Evolutionary conservation across 768 basidiomycete species (phyloP).

Genomic region (Russula emetica): DNA sequence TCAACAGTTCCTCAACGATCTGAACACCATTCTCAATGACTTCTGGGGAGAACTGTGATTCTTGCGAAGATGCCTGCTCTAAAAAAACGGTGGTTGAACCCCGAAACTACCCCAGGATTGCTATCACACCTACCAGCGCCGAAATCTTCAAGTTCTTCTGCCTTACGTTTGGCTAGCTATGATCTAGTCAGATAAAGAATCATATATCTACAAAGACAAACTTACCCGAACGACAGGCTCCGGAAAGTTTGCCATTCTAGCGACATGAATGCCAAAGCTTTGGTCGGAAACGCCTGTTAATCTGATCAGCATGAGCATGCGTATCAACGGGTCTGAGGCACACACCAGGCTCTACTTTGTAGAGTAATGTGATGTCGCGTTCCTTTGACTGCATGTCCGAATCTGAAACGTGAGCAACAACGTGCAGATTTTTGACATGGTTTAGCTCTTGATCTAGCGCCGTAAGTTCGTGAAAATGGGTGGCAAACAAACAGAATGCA

Average conservation of each 20-base stretch:
- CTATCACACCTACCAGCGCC: constrained; percentile 41
- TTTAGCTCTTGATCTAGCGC: constrained; percentile 79
- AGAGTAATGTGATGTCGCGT: constrained; percentile 76
- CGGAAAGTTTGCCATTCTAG: constrained; percentile 95
- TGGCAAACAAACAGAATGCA: constrained; percentile 94
- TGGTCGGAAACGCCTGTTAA: constrained; percentile 85
- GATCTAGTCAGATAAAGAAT: background rate
- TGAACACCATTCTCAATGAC: constrained; percentile 74
- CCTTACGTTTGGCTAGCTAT: constrained; percentile 87
- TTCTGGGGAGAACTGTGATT: constrained; percentile 49
- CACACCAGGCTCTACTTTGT: constrained; percentile 74
- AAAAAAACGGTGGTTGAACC: background rate
- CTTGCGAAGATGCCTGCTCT: constrained; percentile 34
- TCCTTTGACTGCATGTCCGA: constrained; percentile 44
- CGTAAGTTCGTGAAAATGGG: constrained; percentile 97
- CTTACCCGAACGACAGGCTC: constrained; percentile 84
- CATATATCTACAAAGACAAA: background rate
- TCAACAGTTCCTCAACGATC: constrained; percentile 75
- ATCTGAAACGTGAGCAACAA: constrained; percentile 82
- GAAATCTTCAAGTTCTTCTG: constrained; percentile 88
- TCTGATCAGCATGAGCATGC: background rate
- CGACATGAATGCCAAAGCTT: constrained; percentile 98
- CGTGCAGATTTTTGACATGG: constrained; percentile 92
- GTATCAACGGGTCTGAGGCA: background rate
- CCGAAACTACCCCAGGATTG: background rate